Evolutionary conservation across 345 rosid genomes (phyloP).

Genomic region (Camelina laxa): DNA sequence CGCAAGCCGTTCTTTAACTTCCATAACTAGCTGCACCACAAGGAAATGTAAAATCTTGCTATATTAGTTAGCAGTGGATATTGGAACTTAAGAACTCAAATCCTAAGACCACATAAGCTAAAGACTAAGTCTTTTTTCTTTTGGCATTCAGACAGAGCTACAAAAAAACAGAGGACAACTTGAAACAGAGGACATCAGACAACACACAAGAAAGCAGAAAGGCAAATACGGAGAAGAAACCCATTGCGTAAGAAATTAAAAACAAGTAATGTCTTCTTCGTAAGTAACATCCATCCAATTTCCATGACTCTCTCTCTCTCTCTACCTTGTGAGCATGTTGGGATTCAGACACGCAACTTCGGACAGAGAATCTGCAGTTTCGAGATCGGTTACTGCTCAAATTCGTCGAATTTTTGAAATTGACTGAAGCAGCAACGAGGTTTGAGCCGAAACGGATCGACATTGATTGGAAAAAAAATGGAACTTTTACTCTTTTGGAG

Average conservation of each 20-base stretch:
- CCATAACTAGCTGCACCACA: constrained; percentile 68
- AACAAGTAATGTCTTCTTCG: constrained; percentile 15
- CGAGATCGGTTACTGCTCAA: constrained; percentile 35
- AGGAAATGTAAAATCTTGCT: background rate
- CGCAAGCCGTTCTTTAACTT: constrained; percentile 75
- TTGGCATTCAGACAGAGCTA: background rate
- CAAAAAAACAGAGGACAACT: constrained; percentile 8
- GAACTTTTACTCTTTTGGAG: background rate
- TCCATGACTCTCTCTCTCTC: constrained; percentile 16
- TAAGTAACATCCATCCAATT: constrained; percentile 20
- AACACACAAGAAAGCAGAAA: constrained; percentile 21
- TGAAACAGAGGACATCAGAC: constrained; percentile 21
- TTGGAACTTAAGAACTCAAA: background rate
- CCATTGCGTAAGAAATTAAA: constrained; percentile 28
- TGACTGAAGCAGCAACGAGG: constrained; percentile 43
- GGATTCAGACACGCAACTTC: constrained; percentile 44
- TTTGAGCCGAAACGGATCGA: constrained; percentile 41
- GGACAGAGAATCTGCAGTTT: constrained; percentile 55
- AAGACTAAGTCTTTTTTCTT: background rate
- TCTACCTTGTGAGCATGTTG: constrained; percentile 57
- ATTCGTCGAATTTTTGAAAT: constrained; percentile 32
- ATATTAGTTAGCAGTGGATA: background rate
- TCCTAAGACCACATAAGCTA: background rate
- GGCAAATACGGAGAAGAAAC: constrained; percentile 5
- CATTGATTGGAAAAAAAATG: constrained; percentile 6